A percentile compares a stretch with the other conserved stretches of the same genome.
These are phyloP conservation scores for Corymbia calophylla DNA, from an alignment of 441 rosid species.

Conservation along the genomic window DNA sequence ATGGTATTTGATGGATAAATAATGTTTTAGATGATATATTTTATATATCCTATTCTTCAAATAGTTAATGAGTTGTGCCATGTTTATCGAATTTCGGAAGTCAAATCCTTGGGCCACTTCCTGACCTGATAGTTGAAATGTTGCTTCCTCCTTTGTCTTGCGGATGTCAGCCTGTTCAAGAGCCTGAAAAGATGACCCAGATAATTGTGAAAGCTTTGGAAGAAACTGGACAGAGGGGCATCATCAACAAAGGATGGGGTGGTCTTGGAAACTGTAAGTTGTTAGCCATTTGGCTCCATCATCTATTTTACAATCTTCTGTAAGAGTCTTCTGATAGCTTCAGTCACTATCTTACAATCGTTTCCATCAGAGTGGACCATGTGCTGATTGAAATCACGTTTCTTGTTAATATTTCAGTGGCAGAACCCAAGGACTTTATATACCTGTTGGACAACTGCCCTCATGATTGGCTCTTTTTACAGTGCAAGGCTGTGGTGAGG, in stretches of 20 bases:
- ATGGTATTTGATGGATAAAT: background rate
- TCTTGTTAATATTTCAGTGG: slow-evolving; percentile 47
- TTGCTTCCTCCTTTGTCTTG: background rate
- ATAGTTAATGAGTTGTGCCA: background rate
- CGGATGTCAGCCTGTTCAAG: slow-evolving; percentile 75
- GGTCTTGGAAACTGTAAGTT: slow-evolving; percentile 88
- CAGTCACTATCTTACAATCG: background rate
- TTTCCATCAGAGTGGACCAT: background rate
- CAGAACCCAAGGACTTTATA: slow-evolving; percentile 70
- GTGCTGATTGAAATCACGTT: background rate
- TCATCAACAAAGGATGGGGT: slow-evolving; percentile 98
- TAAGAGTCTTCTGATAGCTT: background rate
- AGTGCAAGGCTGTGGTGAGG: slow-evolving; percentile 96
- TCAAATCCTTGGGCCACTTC: background rate
- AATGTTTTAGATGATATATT: background rate
- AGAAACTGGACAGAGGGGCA: slow-evolving; percentile 88
- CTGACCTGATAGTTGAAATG: background rate
- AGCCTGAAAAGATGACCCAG: slow-evolving; percentile 87
- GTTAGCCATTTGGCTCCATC: background rate
- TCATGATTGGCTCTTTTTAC: slow-evolving; percentile 93
- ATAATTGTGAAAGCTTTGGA: slow-evolving; percentile 77
- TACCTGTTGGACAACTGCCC: slow-evolving; percentile 86
- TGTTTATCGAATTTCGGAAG: background rate
- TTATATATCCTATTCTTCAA: background rate
- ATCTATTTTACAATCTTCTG: background rate